Conservation (phyloP, 148 eudicot genomes). For the Euryodendron excelsum region DNA sequence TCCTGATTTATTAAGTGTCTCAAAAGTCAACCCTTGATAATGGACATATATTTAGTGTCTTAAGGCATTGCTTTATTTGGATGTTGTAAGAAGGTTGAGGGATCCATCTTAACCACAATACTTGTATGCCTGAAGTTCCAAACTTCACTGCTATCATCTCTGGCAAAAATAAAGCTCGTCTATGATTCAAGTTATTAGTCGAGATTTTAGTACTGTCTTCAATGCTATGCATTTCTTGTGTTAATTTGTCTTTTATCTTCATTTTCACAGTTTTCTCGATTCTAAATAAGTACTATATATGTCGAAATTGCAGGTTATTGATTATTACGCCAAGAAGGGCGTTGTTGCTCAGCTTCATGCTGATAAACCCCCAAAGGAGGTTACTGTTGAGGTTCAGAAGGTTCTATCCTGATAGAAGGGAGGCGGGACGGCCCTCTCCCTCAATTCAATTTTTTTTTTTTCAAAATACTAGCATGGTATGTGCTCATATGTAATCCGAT, state of each 20-base stretch:
- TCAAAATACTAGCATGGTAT: not conserved
- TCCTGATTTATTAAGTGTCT: not conserved
- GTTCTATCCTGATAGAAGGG: slow-evolving; percentile 28
- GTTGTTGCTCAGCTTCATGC: slow-evolving; percentile 70
- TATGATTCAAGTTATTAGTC: not conserved
- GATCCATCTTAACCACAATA: not conserved
- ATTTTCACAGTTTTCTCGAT: not conserved
- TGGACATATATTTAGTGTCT: not conserved
- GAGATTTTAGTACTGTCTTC: not conserved
- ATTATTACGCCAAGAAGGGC: slow-evolving; percentile 66
- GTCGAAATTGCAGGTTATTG: slow-evolving; percentile 40
- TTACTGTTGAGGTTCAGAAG: slow-evolving; percentile 43
- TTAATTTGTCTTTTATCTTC: not conserved
- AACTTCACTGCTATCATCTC: not conserved
- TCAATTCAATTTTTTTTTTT: not conserved
- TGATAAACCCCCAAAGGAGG: slow-evolving; percentile 50
- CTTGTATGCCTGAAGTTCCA: not conserved
- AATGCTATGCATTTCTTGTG: not conserved
- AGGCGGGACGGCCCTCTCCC: not conserved
- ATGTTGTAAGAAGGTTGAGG: not conserved
- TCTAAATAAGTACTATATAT: not conserved
- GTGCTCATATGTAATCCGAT: slow-evolving; percentile 14
- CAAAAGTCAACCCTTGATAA: not conserved
- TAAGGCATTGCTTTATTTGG: not conserved
- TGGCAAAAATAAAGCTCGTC: not conserved